Conservation (phyloP, 176 grass and related monocot genomes). For the Avena sativa region DNA sequence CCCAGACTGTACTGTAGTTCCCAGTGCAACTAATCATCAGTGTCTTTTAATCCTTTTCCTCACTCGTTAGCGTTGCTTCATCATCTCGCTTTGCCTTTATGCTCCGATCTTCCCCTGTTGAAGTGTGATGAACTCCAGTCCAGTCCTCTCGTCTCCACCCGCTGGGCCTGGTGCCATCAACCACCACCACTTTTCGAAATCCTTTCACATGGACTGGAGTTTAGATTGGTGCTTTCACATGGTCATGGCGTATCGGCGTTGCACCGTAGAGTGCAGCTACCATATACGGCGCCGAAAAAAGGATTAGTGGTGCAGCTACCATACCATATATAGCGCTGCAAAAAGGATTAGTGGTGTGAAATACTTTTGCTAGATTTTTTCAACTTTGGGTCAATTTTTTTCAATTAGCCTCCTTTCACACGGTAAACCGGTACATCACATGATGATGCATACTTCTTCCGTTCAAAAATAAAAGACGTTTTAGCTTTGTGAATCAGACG, state of each 20-base stretch:
- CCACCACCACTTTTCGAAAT: background rate
- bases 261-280: no score
- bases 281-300: no score
- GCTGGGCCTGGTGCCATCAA: background rate
- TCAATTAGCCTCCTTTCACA: no score
- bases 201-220: background rate
- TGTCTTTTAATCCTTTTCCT: conserved; percentile 14
- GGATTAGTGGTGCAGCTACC: no score
- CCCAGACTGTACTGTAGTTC: conserved; percentile 4
- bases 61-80: conserved; percentile 33
- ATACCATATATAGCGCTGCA: no score
- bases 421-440: background rate
- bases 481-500: no score
- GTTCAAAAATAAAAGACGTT: no score
- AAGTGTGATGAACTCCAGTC: conserved; percentile 24
- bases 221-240: no score
- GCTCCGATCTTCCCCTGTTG: background rate
- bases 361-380: no score
- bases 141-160: background rate
- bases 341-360: no score
- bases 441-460: background rate
- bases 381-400: no score
- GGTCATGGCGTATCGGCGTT: no score
- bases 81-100: background rate
- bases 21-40: conserved; percentile 34